Evolutionary conservation across 2,329 filamentous ascomycete genomes (phyloP).

Genomic region (Colletotrichum sp.): DNA sequence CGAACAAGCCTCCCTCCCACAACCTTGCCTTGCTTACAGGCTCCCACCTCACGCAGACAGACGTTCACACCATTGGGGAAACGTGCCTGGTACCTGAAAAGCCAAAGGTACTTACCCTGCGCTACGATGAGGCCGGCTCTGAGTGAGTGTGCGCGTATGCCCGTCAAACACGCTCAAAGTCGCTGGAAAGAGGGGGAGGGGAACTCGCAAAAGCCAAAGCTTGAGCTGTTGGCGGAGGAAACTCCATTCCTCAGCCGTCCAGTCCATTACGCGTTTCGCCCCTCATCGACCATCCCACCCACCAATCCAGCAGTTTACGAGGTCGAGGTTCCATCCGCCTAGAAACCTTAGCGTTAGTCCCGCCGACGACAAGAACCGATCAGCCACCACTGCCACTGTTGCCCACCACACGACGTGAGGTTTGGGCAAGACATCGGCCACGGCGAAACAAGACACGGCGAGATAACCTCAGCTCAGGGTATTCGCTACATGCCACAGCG

Average conservation of each 20-base stretch:
- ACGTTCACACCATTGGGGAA: not conserved
- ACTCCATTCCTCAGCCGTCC: not conserved
- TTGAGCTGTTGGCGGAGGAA: not conserved
- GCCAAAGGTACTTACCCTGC: not conserved
- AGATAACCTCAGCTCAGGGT: not conserved
- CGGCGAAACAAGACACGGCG: not conserved
- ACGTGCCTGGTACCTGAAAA: not conserved
- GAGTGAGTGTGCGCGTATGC: not conserved
- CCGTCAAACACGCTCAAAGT: not conserved
- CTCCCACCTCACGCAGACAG: not conserved
- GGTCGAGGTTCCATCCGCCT: constrained; percentile 7
- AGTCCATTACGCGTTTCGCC: constrained; percentile 21
- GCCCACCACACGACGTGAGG: not conserved
- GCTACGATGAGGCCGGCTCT: not conserved
- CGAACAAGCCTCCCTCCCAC: not conserved
- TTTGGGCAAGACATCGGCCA: not conserved
- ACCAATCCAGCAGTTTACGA: not conserved
- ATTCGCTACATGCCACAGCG: not conserved
- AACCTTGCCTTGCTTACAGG: not conserved
- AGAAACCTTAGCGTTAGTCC: constrained; percentile 10
- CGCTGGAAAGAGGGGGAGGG: not conserved
- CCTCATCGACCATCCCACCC: constrained; percentile 15
- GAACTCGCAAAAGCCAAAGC: not conserved
- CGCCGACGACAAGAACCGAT: constrained; percentile 6
- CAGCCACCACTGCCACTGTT: not conserved